Evolutionary conservation across 257 asterid genomes (phyloP).

Genomic region (Salvia splendens): DNA sequence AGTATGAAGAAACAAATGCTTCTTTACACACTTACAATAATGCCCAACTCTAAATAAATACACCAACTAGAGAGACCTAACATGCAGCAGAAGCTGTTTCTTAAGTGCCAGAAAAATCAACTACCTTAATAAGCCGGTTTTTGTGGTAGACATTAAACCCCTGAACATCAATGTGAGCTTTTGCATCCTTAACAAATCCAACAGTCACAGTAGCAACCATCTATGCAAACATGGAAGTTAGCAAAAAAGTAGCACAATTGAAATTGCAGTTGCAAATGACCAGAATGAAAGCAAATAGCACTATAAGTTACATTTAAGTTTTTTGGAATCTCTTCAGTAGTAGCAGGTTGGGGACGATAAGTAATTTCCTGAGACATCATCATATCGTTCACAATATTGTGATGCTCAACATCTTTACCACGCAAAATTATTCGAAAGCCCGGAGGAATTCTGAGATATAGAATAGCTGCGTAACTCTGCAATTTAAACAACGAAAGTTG

Average conservation of each 20-base stretch:
- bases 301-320: constrained; percentile 40
- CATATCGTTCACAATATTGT: constrained; percentile 53
- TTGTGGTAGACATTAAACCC: constrained; percentile 88
- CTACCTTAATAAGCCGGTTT: constrained; percentile 69
- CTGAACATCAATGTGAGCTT: constrained; percentile 70
- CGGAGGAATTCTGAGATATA: constrained; percentile 60
- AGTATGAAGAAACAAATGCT: too few relatives aligned
- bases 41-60: too few relatives aligned
- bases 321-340: constrained; percentile 52
- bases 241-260: too few relatives aligned
- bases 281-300: too few relatives aligned
- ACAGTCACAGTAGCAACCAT: constrained; percentile 51
- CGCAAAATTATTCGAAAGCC: constrained; percentile 62
- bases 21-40: too few relatives aligned
- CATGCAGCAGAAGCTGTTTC: too few relatives aligned
- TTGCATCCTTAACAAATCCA: constrained; percentile 80
- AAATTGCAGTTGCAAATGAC: too few relatives aligned
- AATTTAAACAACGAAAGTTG: constrained; percentile 32
- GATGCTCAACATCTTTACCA: constrained; percentile 62
- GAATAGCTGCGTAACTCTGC: constrained; percentile 74
- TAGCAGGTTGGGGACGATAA: constrained; percentile 76
- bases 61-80: too few relatives aligned
- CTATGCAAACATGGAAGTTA: constrained; percentile 21
- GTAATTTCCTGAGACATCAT: constrained; percentile 50
- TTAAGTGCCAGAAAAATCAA: too few relatives aligned